Base-by-base conservation (phyloP, 2,329 filamentous ascomycete species). In the Clarireedia hainanense region DNA sequence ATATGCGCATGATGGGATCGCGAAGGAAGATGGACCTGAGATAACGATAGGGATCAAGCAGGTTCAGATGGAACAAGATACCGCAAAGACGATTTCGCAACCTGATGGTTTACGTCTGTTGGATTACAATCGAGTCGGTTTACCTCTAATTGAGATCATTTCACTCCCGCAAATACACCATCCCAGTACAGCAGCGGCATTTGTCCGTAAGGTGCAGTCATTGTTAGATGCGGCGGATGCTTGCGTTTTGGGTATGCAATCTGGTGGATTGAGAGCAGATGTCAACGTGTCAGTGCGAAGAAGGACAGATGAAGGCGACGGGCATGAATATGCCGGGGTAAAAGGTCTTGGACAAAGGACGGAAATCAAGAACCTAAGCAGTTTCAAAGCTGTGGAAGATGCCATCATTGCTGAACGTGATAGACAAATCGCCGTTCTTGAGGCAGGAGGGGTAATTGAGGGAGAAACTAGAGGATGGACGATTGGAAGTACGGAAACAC, bases 11-110 rank as follows among this genome's bases (percentile, higher is more conserved):
- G 92, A 96, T 67, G 91, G 91, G 1, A 89, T 96, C 59, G 85
- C 86, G 0, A 76, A 81, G 0, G 80, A 88, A 64, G 86, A 91
- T 64, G 87, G 87, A 0, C 76, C 85, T 17, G 73, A 77, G n/a
- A 73, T 96, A 20, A 77, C 75, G 0, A 79, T 99, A 50, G 85
- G 88, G 30, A 95, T 99, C 67, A 88, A 94, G 70, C 94, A 97
- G 71, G 80, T 99, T 7, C 94, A 99, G 72, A 85, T 99, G 75
- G 94, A 99, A 73, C 94, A 99, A 72, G 94, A 99, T 70, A 97
- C 94, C 0, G 94, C 91, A 62, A 97, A 97, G 72, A 96, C 92
- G 0, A 80, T 91, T 40, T 85, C 89, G 27, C 85, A 92, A 63
- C 82, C 87, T 1, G 83, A 81, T 12, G 84, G 81, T 12, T 80